Evolutionary conservation across 163 green algal species (phyloP).

Genomic region (Coccomyxa subellipsoidea): DNA sequence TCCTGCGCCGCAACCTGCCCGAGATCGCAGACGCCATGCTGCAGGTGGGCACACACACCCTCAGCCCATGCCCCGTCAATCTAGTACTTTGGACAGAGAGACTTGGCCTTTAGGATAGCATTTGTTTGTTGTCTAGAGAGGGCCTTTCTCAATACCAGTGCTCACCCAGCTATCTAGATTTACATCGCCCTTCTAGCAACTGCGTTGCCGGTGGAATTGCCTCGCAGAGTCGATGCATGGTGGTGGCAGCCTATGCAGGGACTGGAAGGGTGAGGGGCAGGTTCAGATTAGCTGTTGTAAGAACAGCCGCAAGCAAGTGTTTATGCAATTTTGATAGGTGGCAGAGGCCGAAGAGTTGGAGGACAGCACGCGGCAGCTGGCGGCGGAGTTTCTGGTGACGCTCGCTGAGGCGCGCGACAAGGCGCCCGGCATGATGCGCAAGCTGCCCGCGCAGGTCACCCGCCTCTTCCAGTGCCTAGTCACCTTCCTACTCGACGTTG

Average conservation of each 20-base stretch:
- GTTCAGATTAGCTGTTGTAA: no score
- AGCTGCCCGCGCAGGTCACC: conserved; percentile 77
- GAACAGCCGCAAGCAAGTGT: no score
- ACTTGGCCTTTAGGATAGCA: no score
- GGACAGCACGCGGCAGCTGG: conserved; percentile 71
- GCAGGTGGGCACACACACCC: conserved; percentile 37
- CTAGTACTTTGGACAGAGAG: not conserved
- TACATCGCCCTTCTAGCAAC: no score
- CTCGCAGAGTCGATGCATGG: no score
- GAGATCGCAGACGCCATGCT: conserved; percentile 85
- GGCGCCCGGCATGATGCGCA: conserved; percentile 91
- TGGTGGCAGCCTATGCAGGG: no score
- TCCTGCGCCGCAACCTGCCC: conserved; percentile 81
- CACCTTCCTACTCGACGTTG: conserved; percentile 89
- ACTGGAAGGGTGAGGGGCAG: no score
- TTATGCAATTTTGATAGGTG: no score
- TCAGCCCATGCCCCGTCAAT: not conserved
- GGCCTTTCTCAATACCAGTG: no score
- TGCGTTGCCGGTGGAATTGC: no score
- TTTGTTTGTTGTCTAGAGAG: no score
- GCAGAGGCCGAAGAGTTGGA: conserved; percentile 68
- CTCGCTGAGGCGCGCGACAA: conserved; percentile 93
- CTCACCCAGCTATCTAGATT: no score
- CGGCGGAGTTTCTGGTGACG: conserved; percentile 92
- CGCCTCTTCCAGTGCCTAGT: conserved; percentile 86